phyloP scores from a whole-genome alignment of 352 stramenopile species.

The Phytophthora lateralis region DNA sequence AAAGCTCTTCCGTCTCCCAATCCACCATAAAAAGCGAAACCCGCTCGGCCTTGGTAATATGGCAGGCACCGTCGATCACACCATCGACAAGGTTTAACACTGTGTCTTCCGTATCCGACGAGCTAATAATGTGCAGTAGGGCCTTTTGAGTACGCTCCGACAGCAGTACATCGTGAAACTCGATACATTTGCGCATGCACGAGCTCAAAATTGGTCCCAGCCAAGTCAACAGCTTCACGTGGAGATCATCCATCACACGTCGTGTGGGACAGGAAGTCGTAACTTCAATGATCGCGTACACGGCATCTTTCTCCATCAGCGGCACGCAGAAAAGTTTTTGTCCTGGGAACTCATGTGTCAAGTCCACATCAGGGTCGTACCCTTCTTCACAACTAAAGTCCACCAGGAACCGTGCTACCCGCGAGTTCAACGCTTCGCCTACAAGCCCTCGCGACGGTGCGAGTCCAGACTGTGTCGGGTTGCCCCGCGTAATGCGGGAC shows the following conservation, averaged over 20 bases:
- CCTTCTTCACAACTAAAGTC: constrained; percentile 52
- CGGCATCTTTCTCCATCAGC: constrained; percentile 70
- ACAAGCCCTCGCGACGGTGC: constrained; percentile 57
- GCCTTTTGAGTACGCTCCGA: constrained; percentile 86
- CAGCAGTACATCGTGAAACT: constrained; percentile 84
- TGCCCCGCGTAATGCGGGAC: constrained; percentile 66
- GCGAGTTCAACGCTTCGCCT: constrained; percentile 45
- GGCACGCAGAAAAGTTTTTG: constrained; percentile 80
- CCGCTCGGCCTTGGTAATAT: constrained; percentile 83
- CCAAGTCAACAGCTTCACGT: constrained; percentile 80
- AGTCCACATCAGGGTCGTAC: constrained; percentile 76
- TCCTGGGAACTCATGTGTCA: constrained; percentile 55
- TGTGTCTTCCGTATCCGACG: constrained; percentile 81
- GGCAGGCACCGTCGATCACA: constrained; percentile 77
- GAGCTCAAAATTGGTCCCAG: constrained; percentile 81
- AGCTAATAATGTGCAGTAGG: constrained; percentile 86
- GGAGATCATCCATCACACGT: constrained; percentile 60
- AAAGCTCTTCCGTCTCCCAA: constrained; percentile 84
- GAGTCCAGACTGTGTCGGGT: constrained; percentile 58
- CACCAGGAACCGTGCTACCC: constrained; percentile 36
- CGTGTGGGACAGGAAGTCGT: constrained; percentile 47
- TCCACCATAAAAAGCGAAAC: constrained; percentile 86
- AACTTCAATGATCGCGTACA: constrained; percentile 81
- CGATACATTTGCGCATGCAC: constrained; percentile 87
- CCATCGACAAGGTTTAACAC: constrained; percentile 86